Evolutionary conservation across 148 eudicot genomes (phyloP).

Genomic region (Fagopyrum tataricum): DNA sequence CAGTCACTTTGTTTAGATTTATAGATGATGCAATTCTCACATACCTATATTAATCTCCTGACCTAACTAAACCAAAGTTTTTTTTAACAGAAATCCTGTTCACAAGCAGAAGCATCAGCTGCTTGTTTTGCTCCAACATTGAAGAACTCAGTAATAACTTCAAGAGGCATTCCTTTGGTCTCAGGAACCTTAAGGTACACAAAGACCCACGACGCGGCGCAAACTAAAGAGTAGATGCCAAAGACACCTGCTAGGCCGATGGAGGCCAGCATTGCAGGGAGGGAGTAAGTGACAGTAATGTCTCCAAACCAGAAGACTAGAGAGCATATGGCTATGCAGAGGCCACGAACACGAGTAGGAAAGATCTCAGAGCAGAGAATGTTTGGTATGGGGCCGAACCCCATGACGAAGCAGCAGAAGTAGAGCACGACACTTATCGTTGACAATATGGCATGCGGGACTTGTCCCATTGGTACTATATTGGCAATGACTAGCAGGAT

Average conservation of each 20-base stretch:
- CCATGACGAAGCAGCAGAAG: slow-evolving; percentile 79
- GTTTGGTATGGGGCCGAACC: slow-evolving; percentile 84
- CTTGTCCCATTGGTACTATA: slow-evolving; percentile 30
- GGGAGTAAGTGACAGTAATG: slow-evolving; percentile 66
- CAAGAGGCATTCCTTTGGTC: slow-evolving; percentile 92
- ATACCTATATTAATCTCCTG: not conserved
- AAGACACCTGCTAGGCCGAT: slow-evolving; percentile 67
- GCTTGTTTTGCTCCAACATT: slow-evolving; percentile 36
- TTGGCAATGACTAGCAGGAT: slow-evolving; percentile 40
- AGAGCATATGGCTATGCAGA: slow-evolving; percentile 85
- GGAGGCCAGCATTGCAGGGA: slow-evolving; percentile 63
- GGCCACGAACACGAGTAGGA: slow-evolving; percentile 88
- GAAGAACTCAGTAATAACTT: slow-evolving; percentile 85
- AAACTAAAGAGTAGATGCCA: slow-evolving; percentile 54
- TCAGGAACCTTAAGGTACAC: slow-evolving; percentile 79
- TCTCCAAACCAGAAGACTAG: slow-evolving; percentile 61
- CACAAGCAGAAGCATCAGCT: slow-evolving; percentile 4
- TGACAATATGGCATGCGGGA: slow-evolving; percentile 54
- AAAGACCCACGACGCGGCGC: slow-evolving; percentile 59
- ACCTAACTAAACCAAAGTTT: not conserved
- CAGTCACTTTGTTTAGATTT: not conserved
- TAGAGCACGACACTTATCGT: slow-evolving; percentile 63
- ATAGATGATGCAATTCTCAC: not conserved
- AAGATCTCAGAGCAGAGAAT: slow-evolving; percentile 89
- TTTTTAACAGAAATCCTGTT: slow-evolving; percentile 2